phyloP scores from a whole-genome alignment of 2,329 filamentous ascomycete genomes.

The Cercospora sp. region DNA sequence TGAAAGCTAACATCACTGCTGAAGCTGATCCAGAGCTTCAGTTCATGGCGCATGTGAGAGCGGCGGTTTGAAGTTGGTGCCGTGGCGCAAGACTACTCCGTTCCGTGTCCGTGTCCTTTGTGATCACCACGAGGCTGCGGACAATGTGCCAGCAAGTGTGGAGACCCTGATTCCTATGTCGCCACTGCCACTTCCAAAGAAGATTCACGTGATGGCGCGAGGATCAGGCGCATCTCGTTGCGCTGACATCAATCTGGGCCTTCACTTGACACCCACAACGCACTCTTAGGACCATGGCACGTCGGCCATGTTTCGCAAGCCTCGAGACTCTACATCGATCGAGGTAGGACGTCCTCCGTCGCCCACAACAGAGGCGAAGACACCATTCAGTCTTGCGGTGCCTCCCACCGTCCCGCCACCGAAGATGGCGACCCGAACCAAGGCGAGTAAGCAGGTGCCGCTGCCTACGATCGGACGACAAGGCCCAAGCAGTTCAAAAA shows the following conservation, averaged over 20 bases:
- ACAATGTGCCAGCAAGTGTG: neutral
- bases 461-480: conserved; percentile 37
- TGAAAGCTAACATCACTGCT: neutral
- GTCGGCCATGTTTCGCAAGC: conserved; percentile 56
- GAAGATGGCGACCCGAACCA: conserved; percentile 35
- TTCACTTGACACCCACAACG: neutral
- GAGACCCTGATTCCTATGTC: neutral
- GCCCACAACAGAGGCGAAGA: conserved; percentile 44
- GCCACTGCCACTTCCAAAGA: neutral
- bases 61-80: neutral
- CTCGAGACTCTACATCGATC: conserved; percentile 47
- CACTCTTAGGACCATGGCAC: neutral
- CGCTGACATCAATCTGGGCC: neutral
- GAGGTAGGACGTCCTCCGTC: conserved; percentile 54
- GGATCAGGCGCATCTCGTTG: neutral
- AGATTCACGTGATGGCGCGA: neutral
- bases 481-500: conserved; percentile 37
- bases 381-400: conserved; percentile 36
- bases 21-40: neutral
- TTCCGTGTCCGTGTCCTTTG: neutral
- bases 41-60: neutral
- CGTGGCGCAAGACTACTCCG: neutral
- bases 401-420: conserved; percentile 35
- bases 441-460: conserved; percentile 28
- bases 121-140: neutral